Evolutionary conservation across 2,329 filamentous ascomycete genomes (phyloP).

Genomic region (Byssothecium circinans): DNA sequence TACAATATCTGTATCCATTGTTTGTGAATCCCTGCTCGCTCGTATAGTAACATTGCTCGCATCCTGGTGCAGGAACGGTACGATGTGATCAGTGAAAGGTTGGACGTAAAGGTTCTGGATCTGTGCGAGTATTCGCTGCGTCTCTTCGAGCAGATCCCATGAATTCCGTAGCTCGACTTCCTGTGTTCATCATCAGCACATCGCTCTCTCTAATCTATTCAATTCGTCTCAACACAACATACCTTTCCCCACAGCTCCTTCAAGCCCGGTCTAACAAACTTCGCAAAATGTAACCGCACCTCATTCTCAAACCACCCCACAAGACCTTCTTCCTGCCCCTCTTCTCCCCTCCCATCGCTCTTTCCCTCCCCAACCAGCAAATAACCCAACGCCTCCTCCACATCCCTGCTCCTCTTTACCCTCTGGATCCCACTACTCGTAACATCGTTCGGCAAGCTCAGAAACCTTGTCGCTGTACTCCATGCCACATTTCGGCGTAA

Average conservation of each 20-base stretch:
- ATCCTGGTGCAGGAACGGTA: constrained; percentile 33
- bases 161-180: constrained; percentile 29
- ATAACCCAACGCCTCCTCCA: constrained; percentile 41
- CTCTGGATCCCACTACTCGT: constrained; percentile 16
- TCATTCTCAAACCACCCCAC: constrained; percentile 52
- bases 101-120: constrained; percentile 43
- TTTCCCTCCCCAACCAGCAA: constrained; percentile 40
- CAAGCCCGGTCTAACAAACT: constrained; percentile 30
- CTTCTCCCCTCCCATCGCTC: constrained; percentile 26
- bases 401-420: constrained; percentile 29
- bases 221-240: constrained; percentile 25
- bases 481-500: constrained; percentile 47
- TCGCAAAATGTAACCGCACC: constrained; percentile 47
- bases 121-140: constrained; percentile 38
- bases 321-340: constrained; percentile 37
- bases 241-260: constrained; percentile 33
- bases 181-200: constrained; percentile 9
- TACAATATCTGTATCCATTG: constrained; percentile 16
- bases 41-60: constrained; percentile 28
- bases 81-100: constrained; percentile 38
- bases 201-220: too few species aligned
- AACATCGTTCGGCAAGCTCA: constrained; percentile 39
- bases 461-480: constrained; percentile 50
- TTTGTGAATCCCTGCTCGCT: constrained; percentile 44
- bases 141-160: constrained; percentile 39